Conservation (phyloP, 371 early-diverging fungal species). For the Mortierella sp. region DNA sequence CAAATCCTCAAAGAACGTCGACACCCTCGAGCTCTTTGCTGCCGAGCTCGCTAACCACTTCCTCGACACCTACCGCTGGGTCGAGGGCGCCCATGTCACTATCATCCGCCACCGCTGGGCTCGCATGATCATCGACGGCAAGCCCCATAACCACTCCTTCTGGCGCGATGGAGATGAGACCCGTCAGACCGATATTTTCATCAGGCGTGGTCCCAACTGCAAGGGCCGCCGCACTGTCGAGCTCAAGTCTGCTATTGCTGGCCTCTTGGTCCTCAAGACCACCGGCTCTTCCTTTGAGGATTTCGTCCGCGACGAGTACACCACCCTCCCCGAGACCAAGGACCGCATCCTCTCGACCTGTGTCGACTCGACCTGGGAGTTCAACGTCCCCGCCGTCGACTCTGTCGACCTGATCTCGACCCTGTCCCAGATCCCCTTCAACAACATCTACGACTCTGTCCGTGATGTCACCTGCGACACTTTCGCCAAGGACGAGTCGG, state of each 20-base stretch:
- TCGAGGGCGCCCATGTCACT: conserved; percentile 76
- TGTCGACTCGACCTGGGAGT: conserved; percentile 81
- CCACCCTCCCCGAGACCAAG: conserved; percentile 80
- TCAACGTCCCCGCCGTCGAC: conserved; percentile 54
- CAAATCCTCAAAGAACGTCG: conserved; percentile 78
- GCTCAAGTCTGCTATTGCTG: conserved; percentile 73
- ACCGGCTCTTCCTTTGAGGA: conserved; percentile 88
- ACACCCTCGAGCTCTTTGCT: conserved; percentile 82
- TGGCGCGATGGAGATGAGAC: conserved; percentile 84
- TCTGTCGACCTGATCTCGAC: conserved; percentile 41
- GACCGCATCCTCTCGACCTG: conserved; percentile 88
- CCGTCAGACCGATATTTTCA: conserved; percentile 72
- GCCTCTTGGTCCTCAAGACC: conserved; percentile 80
- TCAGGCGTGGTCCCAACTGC: conserved; percentile 60
- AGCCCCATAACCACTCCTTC: conserved; percentile 85
- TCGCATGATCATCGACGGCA: conserved; percentile 77
- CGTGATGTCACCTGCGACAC: conserved; percentile 73
- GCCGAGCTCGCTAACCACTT: conserved; percentile 79
- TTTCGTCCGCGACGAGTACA: conserved; percentile 83
- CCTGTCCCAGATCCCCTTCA: conserved; percentile 65
- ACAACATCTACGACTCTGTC: conserved; percentile 70
- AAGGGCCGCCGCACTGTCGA: conserved; percentile 62
- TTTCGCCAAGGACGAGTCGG: conserved; percentile 81
- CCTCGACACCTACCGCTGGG: conserved; percentile 77
- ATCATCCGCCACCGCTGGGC: conserved; percentile 85